These are phyloP conservation scores for Boletus insuetus DNA, from an alignment of 768 basidiomycete genomes.

Conservation along the genomic window DNA sequence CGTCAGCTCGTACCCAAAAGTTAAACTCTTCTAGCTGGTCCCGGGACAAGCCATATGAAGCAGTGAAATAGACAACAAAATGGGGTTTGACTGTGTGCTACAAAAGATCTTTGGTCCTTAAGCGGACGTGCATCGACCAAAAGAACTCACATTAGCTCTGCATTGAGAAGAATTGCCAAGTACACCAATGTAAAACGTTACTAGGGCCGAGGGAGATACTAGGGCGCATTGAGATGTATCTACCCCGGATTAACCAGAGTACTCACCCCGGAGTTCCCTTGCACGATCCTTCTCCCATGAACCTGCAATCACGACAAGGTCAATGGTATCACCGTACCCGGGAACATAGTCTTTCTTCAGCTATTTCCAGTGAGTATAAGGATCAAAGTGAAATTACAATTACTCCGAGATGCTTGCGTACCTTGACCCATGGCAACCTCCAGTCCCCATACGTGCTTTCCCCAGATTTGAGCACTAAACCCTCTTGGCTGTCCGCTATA, in stretches of 20 bases:
- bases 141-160: constrained; percentile 36
- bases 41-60: constrained; percentile 71
- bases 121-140: not conserved
- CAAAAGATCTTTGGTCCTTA: not conserved
- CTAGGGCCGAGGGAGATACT: constrained; percentile 72
- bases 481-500: constrained; percentile 58
- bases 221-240: not conserved
- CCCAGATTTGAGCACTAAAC: constrained; percentile 75
- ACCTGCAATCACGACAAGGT: constrained; percentile 75
- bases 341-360: constrained; percentile 88
- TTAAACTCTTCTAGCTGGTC: constrained; percentile 71
- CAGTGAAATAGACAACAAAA: constrained; percentile 72
- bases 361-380: constrained; percentile 24
- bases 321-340: constrained; percentile 76
- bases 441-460: constrained; percentile 65
- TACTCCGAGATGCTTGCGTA: constrained; percentile 18
- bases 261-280: constrained; percentile 67
- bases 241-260: not conserved
- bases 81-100: constrained; percentile 51
- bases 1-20: constrained; percentile 47
- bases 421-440: constrained; percentile 77
- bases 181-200: constrained; percentile 79
- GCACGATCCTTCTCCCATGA: constrained; percentile 79
- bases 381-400: constrained; percentile 19
- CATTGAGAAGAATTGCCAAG: constrained; percentile 49